Conservation (phyloP, 169 alveolate species). For the Cryptosporidium andersoni region DNA sequence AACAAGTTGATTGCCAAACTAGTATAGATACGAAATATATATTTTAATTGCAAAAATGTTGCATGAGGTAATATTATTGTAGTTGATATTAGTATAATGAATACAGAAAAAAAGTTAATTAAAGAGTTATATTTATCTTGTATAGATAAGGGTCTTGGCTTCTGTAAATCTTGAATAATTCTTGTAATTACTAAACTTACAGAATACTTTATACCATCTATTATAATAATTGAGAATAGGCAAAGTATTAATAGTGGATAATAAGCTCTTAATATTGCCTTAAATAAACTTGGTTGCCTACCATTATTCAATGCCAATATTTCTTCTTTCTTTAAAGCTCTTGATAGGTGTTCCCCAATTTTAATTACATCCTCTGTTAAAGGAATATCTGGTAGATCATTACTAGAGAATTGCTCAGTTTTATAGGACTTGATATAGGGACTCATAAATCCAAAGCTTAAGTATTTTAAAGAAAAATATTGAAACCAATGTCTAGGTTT, state of each 20-base stretch:
- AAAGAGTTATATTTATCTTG: conserved; percentile 9
- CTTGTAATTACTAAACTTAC: conserved; percentile 52
- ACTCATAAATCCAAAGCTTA: conserved; percentile 60
- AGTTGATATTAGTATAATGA: conserved; percentile 28
- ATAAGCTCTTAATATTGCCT: conserved; percentile 49
- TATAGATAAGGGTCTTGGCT: conserved; percentile 48
- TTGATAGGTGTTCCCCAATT: conserved; percentile 33
- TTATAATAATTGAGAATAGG: conserved; percentile 17
- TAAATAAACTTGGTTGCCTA: conserved; percentile 64
- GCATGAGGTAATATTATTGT: conserved; percentile 60
- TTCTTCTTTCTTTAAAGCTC: conserved; percentile 36
- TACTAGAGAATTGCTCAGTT: conserved; percentile 33
- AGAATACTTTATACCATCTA: conserved; percentile 51
- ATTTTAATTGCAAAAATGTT: conserved; percentile 46
- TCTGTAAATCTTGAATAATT: conserved; percentile 50
- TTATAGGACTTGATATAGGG: conserved; percentile 53
- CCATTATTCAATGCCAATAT: conserved; percentile 7
- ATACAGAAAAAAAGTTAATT: conserved; percentile 37
- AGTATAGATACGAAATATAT: conserved; percentile 50
- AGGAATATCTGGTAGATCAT: conserved; percentile 60
- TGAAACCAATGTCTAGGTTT: conserved; percentile 50
- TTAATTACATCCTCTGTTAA: conserved; percentile 35
- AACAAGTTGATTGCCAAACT: conserved; percentile 51
- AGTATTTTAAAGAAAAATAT: conserved; percentile 35
- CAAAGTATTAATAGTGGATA: conserved; percentile 48